These are phyloP conservation scores for Amanita subjunquillea DNA, from an alignment of 768 basidiomycete species.

Conservation along the genomic window DNA sequence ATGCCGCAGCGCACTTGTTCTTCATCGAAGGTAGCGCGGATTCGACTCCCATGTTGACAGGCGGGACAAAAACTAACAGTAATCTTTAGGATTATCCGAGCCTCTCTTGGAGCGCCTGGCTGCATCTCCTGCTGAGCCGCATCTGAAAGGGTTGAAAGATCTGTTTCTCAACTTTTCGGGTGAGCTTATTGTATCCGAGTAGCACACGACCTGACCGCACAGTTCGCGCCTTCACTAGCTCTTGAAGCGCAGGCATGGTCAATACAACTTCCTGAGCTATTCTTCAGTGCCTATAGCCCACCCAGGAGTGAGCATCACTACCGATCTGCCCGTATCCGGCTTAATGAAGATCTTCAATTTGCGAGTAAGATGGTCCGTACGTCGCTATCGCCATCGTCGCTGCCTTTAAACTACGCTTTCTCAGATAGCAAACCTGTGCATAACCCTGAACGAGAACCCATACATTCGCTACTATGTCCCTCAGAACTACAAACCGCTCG, in stretches of 20 bases:
- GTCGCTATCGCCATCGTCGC: not conserved
- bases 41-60: not conserved
- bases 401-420: not conserved
- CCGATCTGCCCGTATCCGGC: slow-evolving; percentile 56
- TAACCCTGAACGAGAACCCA: slow-evolving; percentile 86
- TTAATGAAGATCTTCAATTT: slow-evolving; percentile 83
- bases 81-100: slow-evolving; percentile 60
- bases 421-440: slow-evolving; percentile 82
- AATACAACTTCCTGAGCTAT: slow-evolving; percentile 62
- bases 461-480: slow-evolving; percentile 91
- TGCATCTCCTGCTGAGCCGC: slow-evolving; percentile 64
- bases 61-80: not conserved
- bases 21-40: slow-evolving; percentile 69
- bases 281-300: slow-evolving; percentile 86
- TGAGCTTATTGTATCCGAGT: slow-evolving; percentile 26
- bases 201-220: not conserved
- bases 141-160: slow-evolving; percentile 72
- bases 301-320: slow-evolving; percentile 62
- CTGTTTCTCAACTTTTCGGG: slow-evolving; percentile 92
- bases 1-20: slow-evolving; percentile 82
- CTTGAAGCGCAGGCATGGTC: slow-evolving; percentile 83
- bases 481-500: slow-evolving; percentile 70
- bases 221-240: slow-evolving; percentile 33
- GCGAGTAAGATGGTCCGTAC: slow-evolving; percentile 53
- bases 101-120: slow-evolving; percentile 66